Base-by-base conservation (phyloP, 148 eudicot genomes). In the Nepenthes gracilis region DNA sequence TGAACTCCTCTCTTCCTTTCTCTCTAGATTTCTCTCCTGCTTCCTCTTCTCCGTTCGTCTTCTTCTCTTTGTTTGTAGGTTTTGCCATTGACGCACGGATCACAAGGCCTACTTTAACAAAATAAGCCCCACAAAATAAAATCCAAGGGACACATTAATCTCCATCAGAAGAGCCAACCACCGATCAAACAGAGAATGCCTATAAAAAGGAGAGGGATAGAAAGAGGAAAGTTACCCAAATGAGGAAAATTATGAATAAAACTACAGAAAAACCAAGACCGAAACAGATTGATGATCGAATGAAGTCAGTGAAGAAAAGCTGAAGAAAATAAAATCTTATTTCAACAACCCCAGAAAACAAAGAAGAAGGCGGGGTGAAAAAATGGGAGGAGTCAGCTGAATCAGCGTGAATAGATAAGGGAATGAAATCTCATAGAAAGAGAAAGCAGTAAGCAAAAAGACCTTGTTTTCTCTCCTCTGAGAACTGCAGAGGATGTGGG, bases 21-120 rank as follows among this genome's bases (percentile, higher is more conserved):
- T 23, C 23, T 23, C 23, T 23, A 23, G 23, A 23, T 23, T 23
- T 23, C 23, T 23, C 23, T 23, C 23, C 23, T 23, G 23, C 23
- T 23, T 23, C 23, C 23, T 23, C 23, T 23, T 23, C 23, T 23
- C 23, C 23, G 23, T 23, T 23, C 23, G 23, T 23, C 23, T 23
- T 23, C 23, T 0, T 23, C 23, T 23, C 23, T 23, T 23, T 23
- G 23, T 23, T 23, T 23, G 23, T 0, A 23, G 23, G 23, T 23
- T 23, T 23, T 23, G 23, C 23, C 23, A 23, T 23, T 23, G 0
- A 23, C 23, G 23, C 0, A 23, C 23, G 23, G 0, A 23, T 23
- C 23, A 23, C 23, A 23, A 23, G 72, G 47, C 97, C 97, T 62
- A 92, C 90, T 76, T 92, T 91, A n/a, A n/a, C n/a, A n/a, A n/a